phyloP scores from a whole-genome alignment of 164 flowering plant species.

The Stephania cephalantha region DNA sequence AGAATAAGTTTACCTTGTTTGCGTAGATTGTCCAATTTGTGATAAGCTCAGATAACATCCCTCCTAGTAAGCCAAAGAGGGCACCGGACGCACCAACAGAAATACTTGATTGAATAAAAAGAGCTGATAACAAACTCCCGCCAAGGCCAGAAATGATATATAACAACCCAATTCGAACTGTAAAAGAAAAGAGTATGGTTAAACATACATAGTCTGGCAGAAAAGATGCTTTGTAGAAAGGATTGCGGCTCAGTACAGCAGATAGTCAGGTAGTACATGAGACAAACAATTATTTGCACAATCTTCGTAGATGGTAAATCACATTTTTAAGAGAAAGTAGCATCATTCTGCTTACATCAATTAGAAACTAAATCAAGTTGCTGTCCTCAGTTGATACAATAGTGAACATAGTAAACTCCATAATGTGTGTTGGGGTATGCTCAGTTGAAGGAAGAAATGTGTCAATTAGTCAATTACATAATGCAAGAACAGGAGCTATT shows the following conservation, averaged over 20 bases:
- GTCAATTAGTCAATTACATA: no score
- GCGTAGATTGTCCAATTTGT: slow-evolving; percentile 91
- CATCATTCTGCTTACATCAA: not conserved
- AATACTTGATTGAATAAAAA: slow-evolving; percentile 58
- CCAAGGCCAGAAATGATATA: slow-evolving; percentile 77
- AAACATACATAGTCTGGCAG: not conserved
- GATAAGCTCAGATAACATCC: slow-evolving; percentile 86
- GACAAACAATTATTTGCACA: not conserved
- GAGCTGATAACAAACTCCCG: slow-evolving; percentile 70
- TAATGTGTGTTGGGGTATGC: no score
- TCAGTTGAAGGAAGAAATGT: no score
- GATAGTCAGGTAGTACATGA: not conserved
- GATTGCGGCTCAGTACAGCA: not conserved
- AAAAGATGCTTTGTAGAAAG: not conserved
- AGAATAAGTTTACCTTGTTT: slow-evolving; percentile 49
- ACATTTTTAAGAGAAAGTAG: not conserved
- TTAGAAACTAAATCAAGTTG: no score
- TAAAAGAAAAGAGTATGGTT: not conserved
- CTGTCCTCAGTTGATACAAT: no score
- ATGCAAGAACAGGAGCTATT: no score
- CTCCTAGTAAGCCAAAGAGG: slow-evolving; percentile 79
- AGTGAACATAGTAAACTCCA: no score
- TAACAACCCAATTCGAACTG: slow-evolving; percentile 68
- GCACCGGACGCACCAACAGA: slow-evolving; percentile 99
- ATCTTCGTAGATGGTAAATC: not conserved